Conservation (phyloP, 257 asterid genomes). For the Solanum rostratum region DNA sequence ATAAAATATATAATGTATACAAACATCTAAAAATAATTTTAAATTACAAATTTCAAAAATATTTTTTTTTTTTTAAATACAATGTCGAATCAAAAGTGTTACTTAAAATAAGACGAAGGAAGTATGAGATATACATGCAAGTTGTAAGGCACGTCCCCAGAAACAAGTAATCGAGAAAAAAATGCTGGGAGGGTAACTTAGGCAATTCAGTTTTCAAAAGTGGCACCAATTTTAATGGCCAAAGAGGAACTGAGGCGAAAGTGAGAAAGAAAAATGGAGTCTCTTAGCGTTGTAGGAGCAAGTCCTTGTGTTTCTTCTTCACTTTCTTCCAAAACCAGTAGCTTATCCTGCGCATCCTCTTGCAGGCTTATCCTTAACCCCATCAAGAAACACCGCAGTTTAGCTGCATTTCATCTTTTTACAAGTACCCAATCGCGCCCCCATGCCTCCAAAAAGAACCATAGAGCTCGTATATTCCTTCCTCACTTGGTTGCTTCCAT, state of each 20-base stretch:
- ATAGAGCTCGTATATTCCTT: conserved; percentile 46
- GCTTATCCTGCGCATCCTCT: conserved; percentile 21
- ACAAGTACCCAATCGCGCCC: conserved; percentile 3
- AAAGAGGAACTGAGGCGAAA: background rate
- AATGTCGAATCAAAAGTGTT: no score
- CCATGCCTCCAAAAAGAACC: conserved; percentile 22
- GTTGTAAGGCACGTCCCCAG: no score
- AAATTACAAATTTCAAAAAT: no score
- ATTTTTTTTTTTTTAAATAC: no score
- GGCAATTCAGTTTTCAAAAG: background rate
- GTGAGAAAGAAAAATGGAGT: conserved; percentile 34
- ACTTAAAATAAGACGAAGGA: no score
- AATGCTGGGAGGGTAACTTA: background rate
- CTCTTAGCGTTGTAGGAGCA: conserved; percentile 26
- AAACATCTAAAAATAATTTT: no score
- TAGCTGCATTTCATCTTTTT: conserved; percentile 55
- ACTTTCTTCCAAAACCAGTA: conserved; percentile 6
- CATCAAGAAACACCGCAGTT: conserved; percentile 2
- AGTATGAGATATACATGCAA: no score
- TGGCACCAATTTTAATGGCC: background rate
- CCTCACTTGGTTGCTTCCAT: conserved; percentile 73
- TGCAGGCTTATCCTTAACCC: conserved; percentile 16
- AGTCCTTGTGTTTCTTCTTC: conserved; percentile 19
- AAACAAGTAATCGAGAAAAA: no score
- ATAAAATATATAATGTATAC: no score